phyloP scores from a whole-genome alignment of 179 eudicot species.

The Nepenthes alata region DNA sequence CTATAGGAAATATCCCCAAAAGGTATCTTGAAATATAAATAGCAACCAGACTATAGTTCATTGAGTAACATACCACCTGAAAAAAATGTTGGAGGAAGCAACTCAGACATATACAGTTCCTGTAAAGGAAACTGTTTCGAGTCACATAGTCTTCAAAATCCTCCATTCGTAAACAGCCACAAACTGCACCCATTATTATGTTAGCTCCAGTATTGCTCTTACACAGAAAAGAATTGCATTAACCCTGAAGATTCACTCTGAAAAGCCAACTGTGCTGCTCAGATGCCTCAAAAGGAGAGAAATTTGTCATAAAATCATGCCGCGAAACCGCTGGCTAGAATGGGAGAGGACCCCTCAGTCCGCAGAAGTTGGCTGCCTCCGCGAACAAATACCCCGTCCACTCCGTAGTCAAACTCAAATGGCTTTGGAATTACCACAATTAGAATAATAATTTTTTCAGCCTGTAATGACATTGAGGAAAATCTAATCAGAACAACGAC shows the following conservation, averaged over 20 bases:
- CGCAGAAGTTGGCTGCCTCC: constrained; percentile 33
- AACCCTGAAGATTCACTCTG: constrained; percentile 12
- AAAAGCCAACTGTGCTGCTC: constrained; percentile 4
- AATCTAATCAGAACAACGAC: background rate
- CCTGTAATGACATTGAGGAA: constrained; percentile 8
- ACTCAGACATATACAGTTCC: constrained; percentile 71
- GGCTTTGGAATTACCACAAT: background rate
- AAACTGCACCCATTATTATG: constrained; percentile 65
- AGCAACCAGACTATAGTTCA: background rate
- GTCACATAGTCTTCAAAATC: constrained; percentile 67
- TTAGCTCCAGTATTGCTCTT: constrained; percentile 13
- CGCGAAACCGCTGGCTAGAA: background rate
- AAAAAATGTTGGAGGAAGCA: constrained; percentile 71
- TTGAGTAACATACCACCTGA: constrained; percentile 48
- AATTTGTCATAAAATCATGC: background rate
- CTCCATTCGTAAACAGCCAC: constrained; percentile 72
- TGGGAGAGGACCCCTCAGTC: constrained; percentile 39
- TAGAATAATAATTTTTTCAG: background rate
- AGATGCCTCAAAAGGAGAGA: background rate
- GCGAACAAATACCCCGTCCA: constrained; percentile 23
- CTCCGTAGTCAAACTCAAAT: constrained; percentile 7
- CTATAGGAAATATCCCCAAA: background rate
- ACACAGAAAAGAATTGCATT: constrained; percentile 4
- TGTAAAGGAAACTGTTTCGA: constrained; percentile 50
- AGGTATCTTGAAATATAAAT: background rate